These are phyloP conservation scores for Dryas drummondii DNA, from an alignment of 306 rosid genomes.

Conservation along the genomic window DNA sequence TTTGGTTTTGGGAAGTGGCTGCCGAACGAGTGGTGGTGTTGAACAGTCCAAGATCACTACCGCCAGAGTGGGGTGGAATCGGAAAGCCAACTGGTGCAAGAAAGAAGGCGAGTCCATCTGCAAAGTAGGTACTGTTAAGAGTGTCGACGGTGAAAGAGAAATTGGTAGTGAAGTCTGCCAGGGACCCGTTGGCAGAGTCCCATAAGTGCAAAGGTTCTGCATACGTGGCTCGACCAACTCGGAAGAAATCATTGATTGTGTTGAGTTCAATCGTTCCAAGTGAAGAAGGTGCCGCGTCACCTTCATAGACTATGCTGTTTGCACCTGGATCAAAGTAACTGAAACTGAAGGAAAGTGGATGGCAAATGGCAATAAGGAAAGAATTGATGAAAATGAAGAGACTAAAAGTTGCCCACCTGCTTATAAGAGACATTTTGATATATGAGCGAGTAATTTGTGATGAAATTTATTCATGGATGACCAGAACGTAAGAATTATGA, in stretches of 20 bases:
- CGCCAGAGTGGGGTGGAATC: conserved; percentile 6
- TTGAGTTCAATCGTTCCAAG: background rate
- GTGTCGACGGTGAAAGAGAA: conserved; percentile 19
- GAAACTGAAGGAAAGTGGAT: conserved; percentile 1
- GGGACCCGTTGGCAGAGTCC: conserved; percentile 1
- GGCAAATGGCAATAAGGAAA: background rate
- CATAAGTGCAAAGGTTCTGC: conserved; percentile 14
- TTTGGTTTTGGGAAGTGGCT: background rate
- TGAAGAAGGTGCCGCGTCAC: background rate
- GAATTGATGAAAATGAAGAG: background rate
- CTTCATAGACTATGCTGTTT: background rate
- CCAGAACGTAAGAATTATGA: too few relatives aligned
- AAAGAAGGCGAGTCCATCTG: conserved; percentile 26
- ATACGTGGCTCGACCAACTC: background rate
- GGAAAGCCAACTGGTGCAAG: conserved; percentile 8
- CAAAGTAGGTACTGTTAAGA: background rate
- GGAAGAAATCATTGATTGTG: background rate
- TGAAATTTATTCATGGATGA: too few relatives aligned
- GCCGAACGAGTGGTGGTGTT: background rate
- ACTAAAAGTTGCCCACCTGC: background rate
- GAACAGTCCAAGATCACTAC: conserved; percentile 21
- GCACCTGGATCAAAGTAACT: background rate
- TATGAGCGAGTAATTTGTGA: too few relatives aligned
- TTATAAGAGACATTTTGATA: background rate
- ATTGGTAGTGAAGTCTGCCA: conserved; percentile 19